phyloP scores from a whole-genome alignment of 257 asterid genomes.

The Solanum ahanhuiri region DNA sequence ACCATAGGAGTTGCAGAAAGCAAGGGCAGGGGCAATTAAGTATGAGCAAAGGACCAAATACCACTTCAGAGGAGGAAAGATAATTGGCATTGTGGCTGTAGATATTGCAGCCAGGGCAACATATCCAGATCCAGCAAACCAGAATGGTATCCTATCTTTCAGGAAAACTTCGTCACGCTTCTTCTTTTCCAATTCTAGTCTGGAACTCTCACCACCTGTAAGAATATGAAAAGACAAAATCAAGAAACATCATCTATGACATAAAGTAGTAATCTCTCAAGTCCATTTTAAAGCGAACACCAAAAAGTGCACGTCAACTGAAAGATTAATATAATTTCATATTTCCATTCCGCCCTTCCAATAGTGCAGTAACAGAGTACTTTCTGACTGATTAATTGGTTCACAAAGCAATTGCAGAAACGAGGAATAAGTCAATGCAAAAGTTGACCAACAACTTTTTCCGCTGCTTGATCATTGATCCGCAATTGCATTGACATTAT shows the following conservation, averaged over 20 bases:
- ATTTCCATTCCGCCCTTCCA: not conserved
- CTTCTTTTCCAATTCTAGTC: conserved; percentile 41
- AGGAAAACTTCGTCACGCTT: conserved; percentile 62
- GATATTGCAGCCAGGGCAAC: conserved; percentile 84
- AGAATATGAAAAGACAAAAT: not conserved
- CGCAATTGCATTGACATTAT: not conserved
- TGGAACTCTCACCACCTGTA: conserved; percentile 46
- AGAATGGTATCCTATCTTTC: conserved; percentile 64
- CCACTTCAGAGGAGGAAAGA: conserved; percentile 93
- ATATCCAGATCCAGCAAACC: conserved; percentile 92
- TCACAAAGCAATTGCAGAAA: not conserved
- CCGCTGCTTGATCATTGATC: not conserved
- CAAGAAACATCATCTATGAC: not conserved
- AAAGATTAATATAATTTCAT: not conserved
- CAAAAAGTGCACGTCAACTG: not conserved
- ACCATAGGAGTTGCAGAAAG: conserved; percentile 95
- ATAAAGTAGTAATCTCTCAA: not conserved
- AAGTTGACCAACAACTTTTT: not conserved
- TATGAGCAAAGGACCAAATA: conserved; percentile 84
- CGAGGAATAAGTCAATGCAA: not conserved
- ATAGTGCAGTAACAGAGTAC: not conserved
- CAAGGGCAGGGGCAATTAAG: conserved; percentile 89
- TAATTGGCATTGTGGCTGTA: conserved; percentile 56
- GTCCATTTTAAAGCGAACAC: not conserved
- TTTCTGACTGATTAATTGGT: not conserved